phyloP scores from a whole-genome alignment of 306 rosid species.

The Sechiopsis laciniata region DNA sequence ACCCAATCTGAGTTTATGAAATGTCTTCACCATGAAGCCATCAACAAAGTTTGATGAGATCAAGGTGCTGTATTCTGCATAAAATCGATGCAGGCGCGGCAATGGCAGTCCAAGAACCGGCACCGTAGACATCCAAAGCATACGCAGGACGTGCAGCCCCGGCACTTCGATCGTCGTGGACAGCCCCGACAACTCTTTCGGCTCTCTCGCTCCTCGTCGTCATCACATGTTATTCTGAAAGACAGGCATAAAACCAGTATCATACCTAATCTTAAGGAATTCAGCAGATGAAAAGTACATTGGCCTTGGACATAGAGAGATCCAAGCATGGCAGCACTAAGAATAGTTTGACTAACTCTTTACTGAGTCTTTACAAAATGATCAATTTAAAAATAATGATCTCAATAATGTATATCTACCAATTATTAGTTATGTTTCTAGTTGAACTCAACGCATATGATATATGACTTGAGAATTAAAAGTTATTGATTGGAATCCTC shows the following conservation, averaged over 20 bases:
- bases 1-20: too few relatives aligned
- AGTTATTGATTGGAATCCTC: too few relatives aligned
- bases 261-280: not conserved
- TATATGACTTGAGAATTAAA: too few relatives aligned
- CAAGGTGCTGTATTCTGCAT: slow-evolving; percentile 30
- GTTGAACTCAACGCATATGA: too few relatives aligned
- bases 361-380: too few relatives aligned
- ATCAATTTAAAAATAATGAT: too few relatives aligned
- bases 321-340: too few relatives aligned
- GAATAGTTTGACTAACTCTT: too few relatives aligned
- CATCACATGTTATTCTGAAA: slow-evolving; percentile 36
- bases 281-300: not conserved
- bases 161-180: slow-evolving; percentile 24
- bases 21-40: not conserved
- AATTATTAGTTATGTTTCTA: too few relatives aligned
- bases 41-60: not conserved
- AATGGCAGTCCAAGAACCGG: slow-evolving; percentile 43
- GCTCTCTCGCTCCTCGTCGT: slow-evolving; percentile 34
- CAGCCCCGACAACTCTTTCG: slow-evolving; percentile 35
- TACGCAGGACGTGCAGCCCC: slow-evolving; percentile 39
- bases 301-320: too few relatives aligned
- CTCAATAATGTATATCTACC: too few relatives aligned
- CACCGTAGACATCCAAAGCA: slow-evolving; percentile 48
- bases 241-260: not conserved
- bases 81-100: slow-evolving; percentile 43